Conservation (phyloP, 371 early-diverging fungal species). For the Mortierella sp. region DNA sequence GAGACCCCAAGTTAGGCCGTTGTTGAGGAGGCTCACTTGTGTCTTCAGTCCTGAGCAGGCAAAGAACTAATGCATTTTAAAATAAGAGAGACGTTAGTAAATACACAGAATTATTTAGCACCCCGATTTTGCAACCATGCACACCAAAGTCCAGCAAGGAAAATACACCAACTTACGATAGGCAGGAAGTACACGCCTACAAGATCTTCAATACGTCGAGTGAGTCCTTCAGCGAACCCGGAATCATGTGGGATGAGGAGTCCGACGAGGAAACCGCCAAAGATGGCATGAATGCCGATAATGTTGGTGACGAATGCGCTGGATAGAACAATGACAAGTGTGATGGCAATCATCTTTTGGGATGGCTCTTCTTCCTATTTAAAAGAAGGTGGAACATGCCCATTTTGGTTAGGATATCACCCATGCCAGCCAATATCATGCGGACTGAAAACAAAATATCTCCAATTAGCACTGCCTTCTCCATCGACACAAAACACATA, state of each 20-base stretch:
- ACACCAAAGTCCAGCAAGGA: neutral
- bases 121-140: neutral
- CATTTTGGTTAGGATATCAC: neutral
- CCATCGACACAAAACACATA: slow-evolving; percentile 3
- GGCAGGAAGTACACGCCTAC: slow-evolving; percentile 90
- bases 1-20: slow-evolving; percentile 82
- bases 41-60: slow-evolving; percentile 93
- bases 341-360: slow-evolving; percentile 74
- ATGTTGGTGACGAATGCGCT: slow-evolving; percentile 87
- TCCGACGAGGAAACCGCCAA: slow-evolving; percentile 95
- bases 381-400: neutral
- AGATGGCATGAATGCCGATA: slow-evolving; percentile 92
- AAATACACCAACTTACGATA: slow-evolving; percentile 64
- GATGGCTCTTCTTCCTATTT: slow-evolving; percentile 71
- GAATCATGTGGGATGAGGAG: slow-evolving; percentile 90
- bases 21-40: slow-evolving; percentile 79
- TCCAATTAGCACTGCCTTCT: neutral
- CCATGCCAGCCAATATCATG: too few relatives aligned
- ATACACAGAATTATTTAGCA: neutral
- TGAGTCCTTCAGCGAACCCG: slow-evolving; percentile 90
- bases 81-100: neutral
- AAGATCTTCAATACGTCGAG: slow-evolving; percentile 94
- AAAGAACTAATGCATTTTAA: slow-evolving; percentile 77
- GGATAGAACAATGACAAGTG: slow-evolving; percentile 71
- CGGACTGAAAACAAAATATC: neutral